Conservation (phyloP, 305 asterid species). For the Fraxinus angustifolia region DNA sequence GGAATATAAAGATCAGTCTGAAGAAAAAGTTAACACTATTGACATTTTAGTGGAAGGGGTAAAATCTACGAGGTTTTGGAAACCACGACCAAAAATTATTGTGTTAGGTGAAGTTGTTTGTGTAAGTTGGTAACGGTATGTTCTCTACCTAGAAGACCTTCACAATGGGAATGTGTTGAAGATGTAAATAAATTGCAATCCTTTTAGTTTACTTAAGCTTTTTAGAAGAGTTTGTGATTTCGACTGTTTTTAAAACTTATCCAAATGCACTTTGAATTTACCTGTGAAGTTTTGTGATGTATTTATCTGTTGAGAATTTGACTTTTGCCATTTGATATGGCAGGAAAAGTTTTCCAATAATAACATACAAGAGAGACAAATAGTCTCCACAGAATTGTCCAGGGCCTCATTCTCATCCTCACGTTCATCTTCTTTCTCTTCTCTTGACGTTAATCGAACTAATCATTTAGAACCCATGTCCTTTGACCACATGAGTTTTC, state of each 20-base stretch:
- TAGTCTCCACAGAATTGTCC: slow-evolving; percentile 38
- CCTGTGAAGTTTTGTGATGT: background rate
- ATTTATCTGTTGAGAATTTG: background rate
- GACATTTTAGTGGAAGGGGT: background rate
- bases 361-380: slow-evolving; percentile 52
- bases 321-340: slow-evolving; percentile 15
- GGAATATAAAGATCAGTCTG: background rate
- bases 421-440: slow-evolving; percentile 79
- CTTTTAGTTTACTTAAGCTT: background rate
- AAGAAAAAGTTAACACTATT: background rate
- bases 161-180: background rate
- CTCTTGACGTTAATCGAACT: slow-evolving; percentile 59
- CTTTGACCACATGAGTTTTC: slow-evolving; percentile 52
- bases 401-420: slow-evolving; percentile 73
- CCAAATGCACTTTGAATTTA: background rate
- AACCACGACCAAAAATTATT: background rate
- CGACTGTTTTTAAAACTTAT: background rate
- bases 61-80: background rate
- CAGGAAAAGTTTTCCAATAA: slow-evolving; percentile 60
- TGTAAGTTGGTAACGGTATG: background rate
- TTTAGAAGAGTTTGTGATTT: background rate
- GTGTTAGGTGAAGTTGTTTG: background rate
- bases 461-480: slow-evolving; percentile 60
- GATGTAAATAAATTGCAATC: background rate
- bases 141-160: background rate